Evolutionary conservation across 1,284 basidiomycete species (phyloP).

Genomic region (Inonotus obliquus): DNA sequence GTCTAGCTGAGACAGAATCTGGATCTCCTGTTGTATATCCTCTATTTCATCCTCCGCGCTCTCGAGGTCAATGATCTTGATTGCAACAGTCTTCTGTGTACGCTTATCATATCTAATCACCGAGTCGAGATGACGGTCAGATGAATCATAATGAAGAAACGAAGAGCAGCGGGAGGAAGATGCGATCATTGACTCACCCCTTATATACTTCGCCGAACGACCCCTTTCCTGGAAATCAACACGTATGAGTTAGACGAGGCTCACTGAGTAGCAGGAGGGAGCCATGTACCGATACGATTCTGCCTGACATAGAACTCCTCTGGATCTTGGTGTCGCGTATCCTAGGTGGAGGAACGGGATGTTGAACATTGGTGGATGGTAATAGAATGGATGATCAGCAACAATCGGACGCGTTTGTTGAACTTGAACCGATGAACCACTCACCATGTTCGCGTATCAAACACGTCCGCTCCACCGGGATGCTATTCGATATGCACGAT

Average conservation of each 20-base stretch:
- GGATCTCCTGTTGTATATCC: conserved; percentile 98
- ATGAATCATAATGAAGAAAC: conserved; percentile 9
- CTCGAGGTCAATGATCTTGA: conserved; percentile 99
- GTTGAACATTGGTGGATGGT: neutral
- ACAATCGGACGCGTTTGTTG: neutral
- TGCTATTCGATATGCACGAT: neutral
- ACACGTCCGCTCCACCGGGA: neutral
- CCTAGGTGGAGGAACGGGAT: conserved; percentile 36
- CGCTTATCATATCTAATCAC: conserved; percentile 79
- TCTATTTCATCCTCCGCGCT: conserved; percentile 99
- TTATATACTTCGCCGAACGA: conserved; percentile 98
- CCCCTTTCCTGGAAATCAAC: conserved; percentile 69
- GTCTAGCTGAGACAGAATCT: conserved; percentile 96
- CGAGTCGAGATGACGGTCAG: conserved; percentile 14
- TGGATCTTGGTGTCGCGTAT: conserved; percentile 74
- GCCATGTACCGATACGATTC: conserved; percentile 82
- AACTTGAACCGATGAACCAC: neutral
- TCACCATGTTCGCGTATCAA: neutral
- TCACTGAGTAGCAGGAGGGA: neutral
- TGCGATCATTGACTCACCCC: conserved; percentile 50
- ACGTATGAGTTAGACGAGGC: conserved; percentile 11
- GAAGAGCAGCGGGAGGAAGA: conserved; percentile 4
- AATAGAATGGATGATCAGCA: neutral
- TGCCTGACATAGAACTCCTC: conserved; percentile 95
- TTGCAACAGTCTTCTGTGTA: conserved; percentile 90